Evolutionary conservation across 305 asterid species (phyloP).

Genomic region (Lippia alba): DNA sequence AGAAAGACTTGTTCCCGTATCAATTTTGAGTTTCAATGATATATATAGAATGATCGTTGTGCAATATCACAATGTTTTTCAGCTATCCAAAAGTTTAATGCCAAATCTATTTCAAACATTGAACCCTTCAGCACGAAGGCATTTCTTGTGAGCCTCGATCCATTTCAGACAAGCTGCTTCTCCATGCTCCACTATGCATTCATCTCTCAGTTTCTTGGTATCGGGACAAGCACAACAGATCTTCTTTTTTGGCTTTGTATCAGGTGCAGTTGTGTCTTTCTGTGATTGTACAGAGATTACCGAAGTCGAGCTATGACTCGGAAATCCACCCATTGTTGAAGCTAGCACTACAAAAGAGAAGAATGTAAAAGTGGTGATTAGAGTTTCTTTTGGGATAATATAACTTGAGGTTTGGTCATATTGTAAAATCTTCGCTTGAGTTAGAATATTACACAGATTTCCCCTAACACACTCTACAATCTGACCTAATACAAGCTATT

Average conservation of each 20-base stretch:
- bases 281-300: slow-evolving; percentile 50
- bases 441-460: too few species aligned
- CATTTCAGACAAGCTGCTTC: slow-evolving; percentile 81
- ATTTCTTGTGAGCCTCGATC: slow-evolving; percentile 86
- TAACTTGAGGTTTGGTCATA: too few species aligned
- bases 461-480: too few species aligned
- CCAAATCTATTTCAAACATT: slow-evolving; percentile 54
- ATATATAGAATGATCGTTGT: neutral
- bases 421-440: too few species aligned
- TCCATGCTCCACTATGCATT: slow-evolving; percentile 85
- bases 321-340: slow-evolving; percentile 62
- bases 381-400: too few species aligned
- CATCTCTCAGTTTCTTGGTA: slow-evolving; percentile 87
- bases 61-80: slow-evolving; percentile 1
- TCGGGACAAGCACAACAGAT: slow-evolving; percentile 98
- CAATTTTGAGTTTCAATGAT: neutral
- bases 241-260: slow-evolving; percentile 89
- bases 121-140: slow-evolving; percentile 96
- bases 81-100: slow-evolving; percentile 10
- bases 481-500: too few species aligned
- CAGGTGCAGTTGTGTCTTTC: slow-evolving; percentile 56
- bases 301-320: slow-evolving; percentile 46
- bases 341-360: slow-evolving; percentile 17
- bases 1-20: neutral
- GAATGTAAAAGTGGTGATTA: slow-evolving; percentile 1